Base-by-base conservation (phyloP, 805 yeast genomes). In the Myxozyma udenii region DNA sequence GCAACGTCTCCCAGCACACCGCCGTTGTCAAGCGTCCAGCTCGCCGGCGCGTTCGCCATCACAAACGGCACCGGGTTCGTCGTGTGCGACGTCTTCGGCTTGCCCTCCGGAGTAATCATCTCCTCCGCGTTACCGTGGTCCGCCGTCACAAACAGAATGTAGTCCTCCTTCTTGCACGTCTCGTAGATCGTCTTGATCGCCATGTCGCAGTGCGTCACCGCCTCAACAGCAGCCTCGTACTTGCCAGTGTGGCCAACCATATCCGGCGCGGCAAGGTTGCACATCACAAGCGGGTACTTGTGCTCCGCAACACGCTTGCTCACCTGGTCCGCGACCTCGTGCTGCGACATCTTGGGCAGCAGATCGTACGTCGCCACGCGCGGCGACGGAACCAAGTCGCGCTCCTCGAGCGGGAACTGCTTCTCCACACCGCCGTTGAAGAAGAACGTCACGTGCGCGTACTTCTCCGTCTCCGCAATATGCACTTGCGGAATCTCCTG, bases 71-170 rank as follows among this genome's bases (percentile, higher is more conserved):
- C 62, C 49, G 53, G 53, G 52, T 57, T 53, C 9, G 52, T 47
- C 25, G 62, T 58, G 44, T 58, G 62, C 44, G 62, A 48, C 3
- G 62, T 58, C 59, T 57, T 57, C 19, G 57, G 56, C 39, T 46
- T 54, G 35, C 62, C 62, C 33, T 53, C 61, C 16, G 49, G 48
- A 6, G 62, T 57, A 24, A 53, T 21, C 62, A 58, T 58, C 57
- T 57, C 61, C 58, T 58, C 62, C 25, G 62, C 62, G 51, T 58
- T 58, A 19, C 62, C 62, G 46, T 58, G 62, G 52, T 58, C 62
- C 28, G 62, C 58, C 16, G 62, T 58, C 37, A 58, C 44, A 18
- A 58, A 57, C 32, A 58, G 52, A 25, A 58, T 40, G 48, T 57
- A 58, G 33, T 36, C 46, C 45, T 53, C 44, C 33, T 32, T 30